Conservation (phyloP, 352 stramenopile genomes). For the Phytopythium cucurbitacearum region DNA sequence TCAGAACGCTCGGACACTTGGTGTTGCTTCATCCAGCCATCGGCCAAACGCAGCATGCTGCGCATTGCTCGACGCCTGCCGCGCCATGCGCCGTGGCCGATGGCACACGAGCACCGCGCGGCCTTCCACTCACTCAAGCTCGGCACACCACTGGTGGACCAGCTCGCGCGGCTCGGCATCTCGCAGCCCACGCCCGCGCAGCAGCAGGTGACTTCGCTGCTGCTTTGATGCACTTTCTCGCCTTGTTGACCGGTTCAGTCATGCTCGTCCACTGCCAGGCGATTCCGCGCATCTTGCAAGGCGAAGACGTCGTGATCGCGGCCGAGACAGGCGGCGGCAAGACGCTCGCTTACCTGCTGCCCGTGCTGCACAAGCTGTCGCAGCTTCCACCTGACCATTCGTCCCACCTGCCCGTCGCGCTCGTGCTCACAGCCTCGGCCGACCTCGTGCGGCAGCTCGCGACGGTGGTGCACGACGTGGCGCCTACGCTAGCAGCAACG, state of each 20-base stretch:
- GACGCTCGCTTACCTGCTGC: constrained; percentile 94
- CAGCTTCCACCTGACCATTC: constrained; percentile 2
- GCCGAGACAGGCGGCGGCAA: constrained; percentile 95
- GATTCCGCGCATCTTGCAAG: constrained; percentile 46
- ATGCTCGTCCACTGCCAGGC: constrained; percentile 14
- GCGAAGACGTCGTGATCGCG: constrained; percentile 89
- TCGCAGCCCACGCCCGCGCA: constrained; percentile 48
- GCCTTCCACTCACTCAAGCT: constrained; percentile 63
- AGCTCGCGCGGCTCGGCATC: constrained; percentile 32
- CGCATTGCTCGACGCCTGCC: too few species aligned
- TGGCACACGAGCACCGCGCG: background rate
- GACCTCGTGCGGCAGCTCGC: constrained; percentile 82
- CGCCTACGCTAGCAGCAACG: constrained; percentile 30
- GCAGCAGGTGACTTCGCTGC: constrained; percentile 15
- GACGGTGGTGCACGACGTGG: constrained; percentile 33
- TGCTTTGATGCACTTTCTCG: background rate
- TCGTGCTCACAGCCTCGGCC: constrained; percentile 85
- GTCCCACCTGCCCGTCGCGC: constrained; percentile 35
- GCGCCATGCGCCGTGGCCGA: background rate
- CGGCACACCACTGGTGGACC: constrained; percentile 19
- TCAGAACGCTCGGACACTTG: too few species aligned
- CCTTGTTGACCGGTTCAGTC: background rate
- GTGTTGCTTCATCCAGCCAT: too few species aligned
- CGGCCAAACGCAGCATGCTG: too few species aligned
- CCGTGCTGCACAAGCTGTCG: constrained; percentile 73